Evolutionary conservation across 768 basidiomycete genomes (phyloP).

Genomic region (Trametes gibbosa): DNA sequence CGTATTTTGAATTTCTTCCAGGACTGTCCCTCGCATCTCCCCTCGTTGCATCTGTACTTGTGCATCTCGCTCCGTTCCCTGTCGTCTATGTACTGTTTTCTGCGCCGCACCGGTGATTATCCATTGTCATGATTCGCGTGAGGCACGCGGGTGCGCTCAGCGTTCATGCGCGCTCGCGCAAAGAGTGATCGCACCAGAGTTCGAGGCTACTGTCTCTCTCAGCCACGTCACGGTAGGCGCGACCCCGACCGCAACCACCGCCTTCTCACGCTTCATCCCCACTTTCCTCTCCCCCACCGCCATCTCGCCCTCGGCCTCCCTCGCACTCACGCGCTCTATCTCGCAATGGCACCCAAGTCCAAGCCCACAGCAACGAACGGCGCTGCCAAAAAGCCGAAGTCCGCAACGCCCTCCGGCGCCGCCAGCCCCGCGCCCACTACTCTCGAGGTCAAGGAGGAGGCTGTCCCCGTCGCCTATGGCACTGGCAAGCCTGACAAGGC

Average conservation of each 20-base stretch:
- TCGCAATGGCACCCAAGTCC: constrained; percentile 48
- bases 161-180: constrained; percentile 1
- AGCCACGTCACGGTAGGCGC: constrained; percentile 28
- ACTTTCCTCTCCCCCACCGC: constrained; percentile 28
- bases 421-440: constrained; percentile 34
- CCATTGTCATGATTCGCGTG: constrained; percentile 6
- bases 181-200: background rate
- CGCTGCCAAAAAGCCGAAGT: constrained; percentile 36
- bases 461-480: constrained; percentile 19
- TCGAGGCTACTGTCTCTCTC: background rate
- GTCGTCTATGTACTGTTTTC: constrained; percentile 18
- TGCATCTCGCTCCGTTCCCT: constrained; percentile 13
- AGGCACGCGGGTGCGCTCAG: background rate
- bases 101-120: constrained; percentile 9
- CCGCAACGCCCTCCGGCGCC: constrained; percentile 37
- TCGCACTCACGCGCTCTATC: constrained; percentile 22
- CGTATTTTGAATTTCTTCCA: constrained; percentile 46
- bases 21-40: constrained; percentile 65
- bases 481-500: constrained; percentile 81
- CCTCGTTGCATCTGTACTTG: constrained; percentile 24
- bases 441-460: constrained; percentile 18
- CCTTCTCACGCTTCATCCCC: constrained; percentile 14
- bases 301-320: constrained; percentile 24
- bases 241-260: constrained; percentile 12
- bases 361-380: constrained; percentile 47